Conservation (phyloP, 2,329 filamentous ascomycete genomes). For the Colletotrichum chrysophilum region DNA sequence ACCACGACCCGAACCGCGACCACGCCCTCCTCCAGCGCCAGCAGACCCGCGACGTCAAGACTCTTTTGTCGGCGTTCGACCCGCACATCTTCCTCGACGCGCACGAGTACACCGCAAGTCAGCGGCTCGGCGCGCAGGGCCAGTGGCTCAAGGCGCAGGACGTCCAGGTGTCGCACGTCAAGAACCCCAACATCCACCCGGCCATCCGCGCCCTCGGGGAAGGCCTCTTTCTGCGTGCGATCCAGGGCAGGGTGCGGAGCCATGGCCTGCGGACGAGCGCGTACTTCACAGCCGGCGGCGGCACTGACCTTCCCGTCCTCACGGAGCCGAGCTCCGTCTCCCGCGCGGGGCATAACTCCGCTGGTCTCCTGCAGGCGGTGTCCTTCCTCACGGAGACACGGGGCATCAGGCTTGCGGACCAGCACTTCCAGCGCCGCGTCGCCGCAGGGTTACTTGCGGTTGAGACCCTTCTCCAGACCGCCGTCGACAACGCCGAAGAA, state of each 20-base stretch:
- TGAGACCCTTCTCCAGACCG: slow-evolving; percentile 30
- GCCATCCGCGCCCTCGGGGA: slow-evolving; percentile 32
- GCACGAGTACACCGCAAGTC: slow-evolving; percentile 32
- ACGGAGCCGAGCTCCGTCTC: slow-evolving; percentile 30
- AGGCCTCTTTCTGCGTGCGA: slow-evolving; percentile 28
- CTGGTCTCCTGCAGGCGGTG: slow-evolving; percentile 28
- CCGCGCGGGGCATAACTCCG: not conserved
- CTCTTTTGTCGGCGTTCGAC: slow-evolving; percentile 26
- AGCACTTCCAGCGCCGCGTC: slow-evolving; percentile 33
- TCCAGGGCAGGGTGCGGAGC: slow-evolving; percentile 28
- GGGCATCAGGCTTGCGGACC: slow-evolving; percentile 31
- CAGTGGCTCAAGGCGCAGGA: slow-evolving; percentile 27
- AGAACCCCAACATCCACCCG: slow-evolving; percentile 36
- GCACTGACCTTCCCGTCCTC: slow-evolving; percentile 26
- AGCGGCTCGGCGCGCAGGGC: not conserved
- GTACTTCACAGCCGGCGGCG: slow-evolving; percentile 26
- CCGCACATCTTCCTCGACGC: slow-evolving; percentile 35
- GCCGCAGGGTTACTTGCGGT: slow-evolving; percentile 29
- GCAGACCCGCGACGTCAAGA: slow-evolving; percentile 34
- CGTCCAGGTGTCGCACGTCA: slow-evolving; percentile 34
- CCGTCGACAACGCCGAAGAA: slow-evolving; percentile 29
- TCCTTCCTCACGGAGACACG: slow-evolving; percentile 33
- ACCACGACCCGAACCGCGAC: slow-evolving; percentile 36
- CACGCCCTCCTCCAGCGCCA: slow-evolving; percentile 32
- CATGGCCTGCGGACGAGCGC: slow-evolving; percentile 31